A percentile compares a stretch with the other conserved stretches of the same genome.
These are phyloP conservation scores for Vitis hybrid DNA, from an alignment of 177 flowering plant species.

Conservation along the genomic window DNA sequence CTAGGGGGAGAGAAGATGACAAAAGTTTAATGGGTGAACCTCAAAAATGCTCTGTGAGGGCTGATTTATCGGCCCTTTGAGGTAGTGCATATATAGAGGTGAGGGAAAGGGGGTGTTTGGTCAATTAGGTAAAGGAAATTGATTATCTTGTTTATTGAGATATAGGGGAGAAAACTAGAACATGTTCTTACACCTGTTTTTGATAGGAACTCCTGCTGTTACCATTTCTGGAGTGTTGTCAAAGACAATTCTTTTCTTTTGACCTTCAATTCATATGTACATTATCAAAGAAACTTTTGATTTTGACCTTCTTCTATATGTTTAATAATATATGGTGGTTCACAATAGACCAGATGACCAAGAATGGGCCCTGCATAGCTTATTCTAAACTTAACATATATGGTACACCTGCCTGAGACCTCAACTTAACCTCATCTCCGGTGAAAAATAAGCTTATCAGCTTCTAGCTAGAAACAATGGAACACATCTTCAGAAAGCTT, in stretches of 20 bases:
- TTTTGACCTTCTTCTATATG: no score
- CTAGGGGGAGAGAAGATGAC: background rate
- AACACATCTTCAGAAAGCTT: no score
- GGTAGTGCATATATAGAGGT: slow-evolving; percentile 7
- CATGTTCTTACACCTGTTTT: slow-evolving; percentile 2
- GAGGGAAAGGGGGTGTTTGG: background rate
- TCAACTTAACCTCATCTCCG: no score
- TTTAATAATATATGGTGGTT: no score
- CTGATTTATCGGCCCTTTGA: background rate
- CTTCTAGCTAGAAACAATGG: no score
- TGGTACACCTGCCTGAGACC: no score
- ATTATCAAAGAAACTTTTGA: no score
- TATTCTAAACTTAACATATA: no score
- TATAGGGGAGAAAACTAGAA: background rate
- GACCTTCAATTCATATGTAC: no score
- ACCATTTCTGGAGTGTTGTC: slow-evolving; percentile 31
- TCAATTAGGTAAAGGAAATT: slow-evolving; percentile 12
- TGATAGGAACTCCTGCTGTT: slow-evolving; percentile 22
- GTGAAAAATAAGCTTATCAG: no score
- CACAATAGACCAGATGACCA: no score
- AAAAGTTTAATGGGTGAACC: background rate
- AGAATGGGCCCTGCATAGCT: no score
- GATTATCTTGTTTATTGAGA: background rate
- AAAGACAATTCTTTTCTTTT: slow-evolving; percentile 22
- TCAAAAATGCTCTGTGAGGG: background rate